Conservation (phyloP, 805 yeast species). For the Ogataea minuta region DNA sequence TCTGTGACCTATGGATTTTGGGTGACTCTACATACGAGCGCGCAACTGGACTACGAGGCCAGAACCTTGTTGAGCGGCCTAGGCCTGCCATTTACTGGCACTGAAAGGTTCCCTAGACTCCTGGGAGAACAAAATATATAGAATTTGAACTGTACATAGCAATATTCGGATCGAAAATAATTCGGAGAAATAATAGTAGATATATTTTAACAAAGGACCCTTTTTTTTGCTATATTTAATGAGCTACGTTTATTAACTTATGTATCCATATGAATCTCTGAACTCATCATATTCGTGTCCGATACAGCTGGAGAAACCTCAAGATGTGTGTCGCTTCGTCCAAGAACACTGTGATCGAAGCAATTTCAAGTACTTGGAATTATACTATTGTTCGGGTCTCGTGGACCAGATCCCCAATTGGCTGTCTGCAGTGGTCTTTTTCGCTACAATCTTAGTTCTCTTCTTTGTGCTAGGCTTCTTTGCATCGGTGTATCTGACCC, state of each 20-base stretch:
- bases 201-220: background rate
- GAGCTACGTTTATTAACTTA: no score
- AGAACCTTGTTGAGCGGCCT: slow-evolving; percentile 76
- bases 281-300: slow-evolving; percentile 6
- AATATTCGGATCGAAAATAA: background rate
- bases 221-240: background rate
- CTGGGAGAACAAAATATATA: slow-evolving; percentile 19
- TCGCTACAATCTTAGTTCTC: slow-evolving; percentile 34
- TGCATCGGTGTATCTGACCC: slow-evolving; percentile 80
- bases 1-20: slow-evolving; percentile 84
- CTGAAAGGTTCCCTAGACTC: slow-evolving; percentile 40
- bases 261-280: background rate
- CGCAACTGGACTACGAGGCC: slow-evolving; percentile 88
- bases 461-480: slow-evolving; percentile 70
- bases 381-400: slow-evolving; percentile 27
- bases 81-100: slow-evolving; percentile 74
- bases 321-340: slow-evolving; percentile 23
- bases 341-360: slow-evolving; percentile 19
- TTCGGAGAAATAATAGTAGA: background rate
- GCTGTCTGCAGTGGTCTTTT: slow-evolving; percentile 9
- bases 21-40: slow-evolving; percentile 79
- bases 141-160: slow-evolving; percentile 9
- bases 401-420: slow-evolving; percentile 9
- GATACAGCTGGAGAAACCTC: slow-evolving; percentile 5
- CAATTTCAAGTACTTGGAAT: slow-evolving; percentile 22